These are phyloP conservation scores for Penicillium psychrofluorescens DNA, from an alignment of 495 filamentous ascomycete genomes.

Conservation along the genomic window DNA sequence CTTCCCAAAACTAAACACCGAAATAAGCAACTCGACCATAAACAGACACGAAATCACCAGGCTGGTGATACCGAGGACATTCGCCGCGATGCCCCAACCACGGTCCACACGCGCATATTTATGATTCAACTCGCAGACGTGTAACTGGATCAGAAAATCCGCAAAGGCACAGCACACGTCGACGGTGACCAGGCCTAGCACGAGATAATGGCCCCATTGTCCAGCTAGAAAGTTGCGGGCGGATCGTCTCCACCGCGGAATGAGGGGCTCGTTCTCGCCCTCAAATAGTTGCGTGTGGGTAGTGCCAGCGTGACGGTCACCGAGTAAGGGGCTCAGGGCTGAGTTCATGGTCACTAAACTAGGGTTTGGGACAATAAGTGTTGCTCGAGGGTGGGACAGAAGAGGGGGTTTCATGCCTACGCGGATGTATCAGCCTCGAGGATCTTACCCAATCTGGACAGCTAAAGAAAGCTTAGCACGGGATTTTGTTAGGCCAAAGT, in stretches of 20 bases:
- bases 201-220: conserved; percentile 48
- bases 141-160: conserved; percentile 54
- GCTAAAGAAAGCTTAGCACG: too few species aligned
- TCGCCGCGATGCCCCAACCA: conserved; percentile 22
- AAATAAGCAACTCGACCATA: conserved; percentile 49
- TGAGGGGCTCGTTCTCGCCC: conserved; percentile 4
- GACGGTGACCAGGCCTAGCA: conserved; percentile 47
- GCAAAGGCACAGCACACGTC: conserved; percentile 54
- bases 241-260: conserved; percentile 10
- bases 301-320: too few species aligned
- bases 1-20: conserved; percentile 48
- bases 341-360: too few species aligned
- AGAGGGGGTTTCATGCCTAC: too few species aligned
- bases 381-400: too few species aligned
- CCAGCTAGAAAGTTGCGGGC: conserved; percentile 41
- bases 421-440: background rate
- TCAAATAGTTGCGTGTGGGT: too few species aligned
- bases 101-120: conserved; percentile 1
- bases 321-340: too few species aligned
- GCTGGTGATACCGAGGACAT: conserved; percentile 35
- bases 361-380: too few species aligned
- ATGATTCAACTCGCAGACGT: conserved; percentile 47
- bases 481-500: too few species aligned
- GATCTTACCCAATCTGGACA: too few species aligned
- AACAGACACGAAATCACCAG: conserved; percentile 54